Percentiles rank a stretch among this genome's conserved stretches.
phyloP scores from a whole-genome alignment of 768 basidiomycete genomes.

The Galerina sulciceps region DNA sequence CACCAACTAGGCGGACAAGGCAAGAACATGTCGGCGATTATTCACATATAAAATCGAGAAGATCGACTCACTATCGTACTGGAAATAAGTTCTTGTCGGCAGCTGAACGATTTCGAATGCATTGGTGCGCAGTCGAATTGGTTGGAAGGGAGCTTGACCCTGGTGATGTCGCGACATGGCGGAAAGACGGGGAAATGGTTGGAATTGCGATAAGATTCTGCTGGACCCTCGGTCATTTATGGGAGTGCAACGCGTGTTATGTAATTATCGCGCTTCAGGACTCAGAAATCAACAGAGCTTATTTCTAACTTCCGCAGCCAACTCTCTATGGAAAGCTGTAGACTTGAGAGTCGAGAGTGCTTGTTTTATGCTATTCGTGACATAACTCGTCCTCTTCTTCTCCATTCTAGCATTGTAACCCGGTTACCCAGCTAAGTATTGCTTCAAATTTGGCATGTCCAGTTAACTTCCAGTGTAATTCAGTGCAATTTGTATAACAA shows the following conservation, averaged over 20 bases:
- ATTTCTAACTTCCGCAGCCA: neutral
- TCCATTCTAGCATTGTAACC: no score
- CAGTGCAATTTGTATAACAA: no score
- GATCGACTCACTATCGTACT: conserved; percentile 25
- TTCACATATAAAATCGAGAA: neutral
- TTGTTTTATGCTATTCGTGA: no score
- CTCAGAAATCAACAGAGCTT: neutral
- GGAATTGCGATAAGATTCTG: neutral
- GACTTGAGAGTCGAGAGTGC: no score
- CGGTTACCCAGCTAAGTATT: no score
- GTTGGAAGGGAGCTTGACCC: neutral
- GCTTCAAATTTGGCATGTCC: no score
- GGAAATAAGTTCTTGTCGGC: conserved; percentile 13
- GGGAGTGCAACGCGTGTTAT: neutral
- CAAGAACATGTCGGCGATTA: conserved; percentile 19
- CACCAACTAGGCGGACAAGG: neutral
- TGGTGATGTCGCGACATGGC: neutral
- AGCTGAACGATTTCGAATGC: conserved; percentile 17
- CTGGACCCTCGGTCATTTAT: neutral
- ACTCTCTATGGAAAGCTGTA: no score
- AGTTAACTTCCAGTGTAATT: no score
- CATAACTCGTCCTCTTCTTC: no score
- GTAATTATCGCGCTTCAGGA: no score
- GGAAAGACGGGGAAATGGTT: no score
- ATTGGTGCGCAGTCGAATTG: conserved; percentile 13